Base-by-base conservation (phyloP, 805 yeast genomes). In the Cyberlindnera amylophila region DNA sequence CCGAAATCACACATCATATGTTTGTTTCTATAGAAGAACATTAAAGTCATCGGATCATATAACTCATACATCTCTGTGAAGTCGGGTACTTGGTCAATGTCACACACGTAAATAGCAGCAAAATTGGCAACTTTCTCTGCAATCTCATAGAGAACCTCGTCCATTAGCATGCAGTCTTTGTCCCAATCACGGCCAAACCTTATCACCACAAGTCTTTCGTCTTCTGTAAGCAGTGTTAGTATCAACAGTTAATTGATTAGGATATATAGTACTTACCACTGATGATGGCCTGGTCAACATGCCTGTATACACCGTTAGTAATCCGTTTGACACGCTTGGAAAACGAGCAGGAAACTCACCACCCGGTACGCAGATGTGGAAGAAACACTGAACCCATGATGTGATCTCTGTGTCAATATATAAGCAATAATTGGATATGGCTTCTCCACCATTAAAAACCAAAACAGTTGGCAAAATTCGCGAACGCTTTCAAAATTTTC, bases 1-100 rank as follows among this genome's bases (percentile, higher is more conserved):
- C 99, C 99, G 63, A 90, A 89, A 69, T 93, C 99, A 64, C 96
- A 87, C 95, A 93, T 81, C 95, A 91, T 90, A 63, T 91, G 98
- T 61, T 88, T 85, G 66, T 91, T 91, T 39, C 95, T 70, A 65
- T 76, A 88, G 63, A 93, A 91, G 59, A 91, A 90, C 98, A 93
- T 93, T 39, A 93, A 71, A 34, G 96, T 82, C 72, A 87, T 77
- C 13, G 96, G 95, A 55, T 90, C 98, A 58, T 82, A 86, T 34
- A 89, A 66, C 59, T 88, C 96, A 60, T 89, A 89, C 91, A 88
- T 86, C 57, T 70, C 73, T 54, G 83, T 91, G 65, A 93, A 93
- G 54, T 89, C 99, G 0, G 91, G 86, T 0, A 93, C 99, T 54
- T 82, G 79, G 45, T 81, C 86, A 10, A 82, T 88, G 63, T 93